Base-by-base conservation (phyloP, 805 yeast species). In the Wickerhamomyces canadensis region DNA sequence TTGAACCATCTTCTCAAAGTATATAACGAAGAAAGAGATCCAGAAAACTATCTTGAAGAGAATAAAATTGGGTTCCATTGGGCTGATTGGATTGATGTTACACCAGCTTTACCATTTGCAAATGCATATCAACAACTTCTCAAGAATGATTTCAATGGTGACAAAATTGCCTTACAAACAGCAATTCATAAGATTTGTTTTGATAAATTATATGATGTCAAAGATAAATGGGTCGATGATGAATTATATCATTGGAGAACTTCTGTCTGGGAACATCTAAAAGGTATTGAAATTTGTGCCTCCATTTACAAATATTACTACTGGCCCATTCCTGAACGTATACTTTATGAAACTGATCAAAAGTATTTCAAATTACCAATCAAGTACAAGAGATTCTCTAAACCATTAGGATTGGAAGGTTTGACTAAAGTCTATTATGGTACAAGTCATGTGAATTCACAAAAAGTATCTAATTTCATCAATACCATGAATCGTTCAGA, bases 21-120 rank as follows among this genome's bases (percentile, higher is more conserved):
- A 13, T 47, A 43, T 27, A n/a, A 25, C 15, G 21, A 24, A 5
- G 45, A 52, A 27, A 16, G 22, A 1, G 35, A 45, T 21, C 57
- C 56, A 14, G 48, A 48, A 13, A 17, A 17, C 1, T 47, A 37
- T 21, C 15, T 51, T 11, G 6, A 19, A 11, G 6, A 31, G 3
- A 32, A 52, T 31, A 38, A 38, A 19, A 27, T 49, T 8, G 39
- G 41, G 10, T 48, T 51, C 41, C 56, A 61, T 47, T 62, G 64
- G 68, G 57, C 54, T 32, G 63, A 54, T 33, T 57, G 62, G 61
- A 47, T 47, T 13, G 60, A 57, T 34, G 32, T 51, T 3, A 39
- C 49, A 4, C 51, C 51, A 4, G 57, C 58, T 4, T 46, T 48
- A 19, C 49, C 59, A 14, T 55, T 54, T 35, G 45, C 48, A 19